Evolutionary conservation across 352 stramenopile genomes (phyloP).

Genomic region (Globisporangium paroecandrum): DNA sequence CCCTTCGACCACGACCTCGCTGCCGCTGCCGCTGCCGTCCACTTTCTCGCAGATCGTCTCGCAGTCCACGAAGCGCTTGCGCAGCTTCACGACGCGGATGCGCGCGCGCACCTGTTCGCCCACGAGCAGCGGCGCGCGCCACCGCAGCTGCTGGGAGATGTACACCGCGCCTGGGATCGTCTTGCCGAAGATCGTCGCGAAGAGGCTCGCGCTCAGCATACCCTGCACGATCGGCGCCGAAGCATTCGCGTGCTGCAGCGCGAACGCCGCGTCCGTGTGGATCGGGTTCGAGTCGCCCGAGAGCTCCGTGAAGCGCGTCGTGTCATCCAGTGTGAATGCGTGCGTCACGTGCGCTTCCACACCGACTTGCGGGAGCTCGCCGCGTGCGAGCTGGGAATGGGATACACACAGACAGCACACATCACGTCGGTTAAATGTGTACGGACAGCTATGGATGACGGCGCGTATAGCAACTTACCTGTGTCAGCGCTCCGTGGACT

Average conservation of each 20-base stretch:
- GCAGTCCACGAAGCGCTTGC: constrained; percentile 72
- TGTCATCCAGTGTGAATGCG: constrained; percentile 60
- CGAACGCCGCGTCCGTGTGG: constrained; percentile 55
- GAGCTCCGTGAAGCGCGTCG: constrained; percentile 52
- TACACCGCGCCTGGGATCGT: constrained; percentile 74
- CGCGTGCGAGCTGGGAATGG: constrained; percentile 33
- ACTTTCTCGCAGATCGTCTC: constrained; percentile 61
- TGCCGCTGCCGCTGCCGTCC: constrained; percentile 35
- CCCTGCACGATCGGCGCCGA: constrained; percentile 66
- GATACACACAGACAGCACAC: background rate
- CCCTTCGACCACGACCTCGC: constrained; percentile 61
- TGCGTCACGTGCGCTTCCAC: constrained; percentile 58
- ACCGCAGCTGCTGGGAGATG: constrained; percentile 68
- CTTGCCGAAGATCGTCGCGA: constrained; percentile 78
- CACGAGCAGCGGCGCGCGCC: constrained; percentile 58
- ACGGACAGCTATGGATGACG: background rate
- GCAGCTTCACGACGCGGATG: constrained; percentile 57
- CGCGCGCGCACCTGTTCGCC: constrained; percentile 51
- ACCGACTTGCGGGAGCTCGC: constrained; percentile 44
- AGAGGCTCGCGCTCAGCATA: constrained; percentile 76
- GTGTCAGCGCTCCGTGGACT: constrained; percentile 11
- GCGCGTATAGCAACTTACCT: constrained; percentile 2
- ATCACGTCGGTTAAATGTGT: background rate
- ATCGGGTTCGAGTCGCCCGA: constrained; percentile 78
- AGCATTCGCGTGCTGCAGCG: constrained; percentile 21